Evolutionary conservation across 2,329 filamentous ascomycete genomes (phyloP).

Genomic region (Neoscytalidium dimidiatum): DNA sequence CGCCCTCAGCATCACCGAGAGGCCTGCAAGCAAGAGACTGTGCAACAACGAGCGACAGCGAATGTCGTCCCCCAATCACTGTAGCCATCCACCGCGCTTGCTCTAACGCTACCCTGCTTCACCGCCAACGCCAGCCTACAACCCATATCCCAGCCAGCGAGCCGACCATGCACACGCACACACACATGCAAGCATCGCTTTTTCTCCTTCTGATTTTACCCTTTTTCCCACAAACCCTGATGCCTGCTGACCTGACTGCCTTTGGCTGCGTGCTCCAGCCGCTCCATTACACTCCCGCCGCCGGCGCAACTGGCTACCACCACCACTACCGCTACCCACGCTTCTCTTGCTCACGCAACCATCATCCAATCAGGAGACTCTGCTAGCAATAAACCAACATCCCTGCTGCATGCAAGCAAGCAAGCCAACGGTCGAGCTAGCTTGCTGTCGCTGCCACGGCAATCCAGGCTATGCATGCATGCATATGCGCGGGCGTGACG

Average conservation of each 20-base stretch:
- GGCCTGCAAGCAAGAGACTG: not conserved
- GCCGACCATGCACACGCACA: not conserved
- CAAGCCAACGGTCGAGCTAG: not conserved
- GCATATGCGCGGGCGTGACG: not conserved
- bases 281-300: not conserved
- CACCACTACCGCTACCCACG: not conserved
- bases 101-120: not conserved
- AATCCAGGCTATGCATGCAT: slow-evolving; percentile 2
- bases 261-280: not conserved
- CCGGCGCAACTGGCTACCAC: no score
- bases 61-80: not conserved
- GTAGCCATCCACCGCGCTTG: not conserved
- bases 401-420: not conserved
- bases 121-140: not conserved
- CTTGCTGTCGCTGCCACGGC: not conserved
- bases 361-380: not conserved
- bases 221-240: slow-evolving; percentile 1
- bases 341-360: not conserved
- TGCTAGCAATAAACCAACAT: not conserved
- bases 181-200: not conserved
- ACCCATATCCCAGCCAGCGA: not conserved
- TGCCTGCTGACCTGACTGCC: not conserved
- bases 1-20: not conserved
- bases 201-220: not conserved
- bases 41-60: not conserved